Percentiles rank a stretch among this genome's conserved stretches.
Conservation (phyloP, 1,284 basidiomycete genomes). For the Ceratobasidium sp. region DNA sequence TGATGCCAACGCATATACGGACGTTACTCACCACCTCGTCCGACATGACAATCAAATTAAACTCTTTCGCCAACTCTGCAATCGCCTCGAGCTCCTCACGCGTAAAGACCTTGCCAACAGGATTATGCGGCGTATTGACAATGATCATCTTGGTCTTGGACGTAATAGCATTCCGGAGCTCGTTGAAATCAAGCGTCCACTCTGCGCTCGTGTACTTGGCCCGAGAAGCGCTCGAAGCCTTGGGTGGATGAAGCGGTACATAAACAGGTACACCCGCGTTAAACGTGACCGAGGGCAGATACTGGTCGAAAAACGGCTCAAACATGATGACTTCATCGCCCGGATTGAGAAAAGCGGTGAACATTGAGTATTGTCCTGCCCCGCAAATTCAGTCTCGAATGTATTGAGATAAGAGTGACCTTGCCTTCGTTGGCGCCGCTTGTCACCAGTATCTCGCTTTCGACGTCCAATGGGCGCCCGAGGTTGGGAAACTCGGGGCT, state of each 20-base stretch:
- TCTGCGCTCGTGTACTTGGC: slow-evolving; percentile 69
- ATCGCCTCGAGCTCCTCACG: slow-evolving; percentile 82
- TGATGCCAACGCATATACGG: slow-evolving; percentile 24
- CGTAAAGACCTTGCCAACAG: slow-evolving; percentile 94
- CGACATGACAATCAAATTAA: slow-evolving; percentile 90
- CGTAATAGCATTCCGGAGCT: slow-evolving; percentile 85
- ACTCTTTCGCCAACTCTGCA: slow-evolving; percentile 86
- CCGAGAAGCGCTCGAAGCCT: slow-evolving; percentile 42
- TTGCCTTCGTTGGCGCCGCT: slow-evolving; percentile 95
- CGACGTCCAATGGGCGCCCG: slow-evolving; percentile 76
- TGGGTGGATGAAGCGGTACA: slow-evolving; percentile 90
- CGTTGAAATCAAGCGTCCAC: slow-evolving; percentile 87
- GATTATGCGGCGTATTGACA: slow-evolving; percentile 95
- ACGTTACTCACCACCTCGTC: slow-evolving; percentile 86
- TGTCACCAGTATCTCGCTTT: slow-evolving; percentile 90
- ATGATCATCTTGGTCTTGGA: slow-evolving; percentile 91
- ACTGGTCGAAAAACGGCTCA: slow-evolving; percentile 98
- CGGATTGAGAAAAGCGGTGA: slow-evolving; percentile 84
- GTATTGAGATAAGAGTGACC: slow-evolving; percentile 37
- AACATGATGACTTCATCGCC: slow-evolving; percentile 99
- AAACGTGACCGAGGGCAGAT: slow-evolving; percentile 89
- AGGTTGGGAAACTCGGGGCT: slow-evolving; percentile 64
- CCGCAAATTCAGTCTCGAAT: background rate
- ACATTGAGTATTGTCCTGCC: slow-evolving; percentile 86
- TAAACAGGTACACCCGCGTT: slow-evolving; percentile 93